phyloP scores from a whole-genome alignment of 768 basidiomycete genomes.

The Lepiota brunneoincarnata region DNA sequence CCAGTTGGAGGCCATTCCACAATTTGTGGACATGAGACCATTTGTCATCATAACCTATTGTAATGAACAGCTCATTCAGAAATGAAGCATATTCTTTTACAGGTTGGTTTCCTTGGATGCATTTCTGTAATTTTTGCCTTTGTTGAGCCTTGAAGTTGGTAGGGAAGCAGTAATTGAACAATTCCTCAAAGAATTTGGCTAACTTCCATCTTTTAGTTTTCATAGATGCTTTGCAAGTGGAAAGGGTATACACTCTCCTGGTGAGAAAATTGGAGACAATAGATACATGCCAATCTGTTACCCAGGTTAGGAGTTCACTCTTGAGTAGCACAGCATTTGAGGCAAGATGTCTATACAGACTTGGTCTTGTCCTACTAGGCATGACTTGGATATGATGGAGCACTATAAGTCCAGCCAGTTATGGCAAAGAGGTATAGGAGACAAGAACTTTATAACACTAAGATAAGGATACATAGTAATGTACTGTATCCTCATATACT shows the following conservation, averaged over 20 bases:
- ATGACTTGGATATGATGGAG: too few relatives aligned
- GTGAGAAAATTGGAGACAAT: too few relatives aligned
- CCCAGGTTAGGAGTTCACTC: too few relatives aligned
- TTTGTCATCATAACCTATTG: constrained; percentile 27
- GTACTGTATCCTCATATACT: too few relatives aligned
- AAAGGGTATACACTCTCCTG: constrained; percentile 27
- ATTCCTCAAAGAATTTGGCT: constrained; percentile 22
- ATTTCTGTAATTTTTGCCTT: constrained; percentile 18
- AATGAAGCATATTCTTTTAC: constrained; percentile 32
- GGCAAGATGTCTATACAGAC: too few relatives aligned
- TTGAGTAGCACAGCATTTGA: too few relatives aligned
- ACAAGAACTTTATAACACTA: too few relatives aligned
- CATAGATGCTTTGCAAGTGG: constrained; percentile 18
- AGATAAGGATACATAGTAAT: too few relatives aligned
- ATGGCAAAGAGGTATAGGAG: too few relatives aligned
- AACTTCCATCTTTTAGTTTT: constrained; percentile 19
- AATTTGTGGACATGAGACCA: constrained; percentile 27
- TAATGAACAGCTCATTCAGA: constrained; percentile 28
- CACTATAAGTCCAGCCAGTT: too few relatives aligned
- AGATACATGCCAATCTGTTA: too few relatives aligned
- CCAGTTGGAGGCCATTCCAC: constrained; percentile 27
- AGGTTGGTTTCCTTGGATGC: constrained; percentile 21
- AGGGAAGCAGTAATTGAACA: constrained; percentile 34
- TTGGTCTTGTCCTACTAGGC: too few relatives aligned
- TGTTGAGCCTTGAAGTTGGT: constrained; percentile 20